Conservation (phyloP, 345 rosid genomes). For the Lagerstroemia speciosa region DNA sequence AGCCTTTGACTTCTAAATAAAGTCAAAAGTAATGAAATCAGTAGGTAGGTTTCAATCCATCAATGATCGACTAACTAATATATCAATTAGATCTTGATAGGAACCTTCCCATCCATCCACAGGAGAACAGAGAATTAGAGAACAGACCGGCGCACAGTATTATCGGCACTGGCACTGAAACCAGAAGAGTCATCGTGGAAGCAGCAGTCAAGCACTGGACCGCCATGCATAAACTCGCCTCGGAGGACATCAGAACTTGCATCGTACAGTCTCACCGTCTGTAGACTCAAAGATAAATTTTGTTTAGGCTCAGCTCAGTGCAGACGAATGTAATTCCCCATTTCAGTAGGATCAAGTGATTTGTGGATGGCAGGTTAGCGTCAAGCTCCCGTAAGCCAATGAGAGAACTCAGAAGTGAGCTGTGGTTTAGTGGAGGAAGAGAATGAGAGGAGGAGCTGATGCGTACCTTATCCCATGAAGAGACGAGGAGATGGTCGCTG, state of each 20-base stretch:
- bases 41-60: neutral
- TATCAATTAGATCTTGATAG: neutral
- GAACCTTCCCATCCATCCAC: neutral
- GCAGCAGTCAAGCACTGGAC: constrained; percentile 91
- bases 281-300: neutral
- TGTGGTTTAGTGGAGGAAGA: neutral
- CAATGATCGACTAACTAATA: neutral
- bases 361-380: too few species aligned
- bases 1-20: neutral
- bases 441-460: neutral
- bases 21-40: neutral
- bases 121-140: neutral
- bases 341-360: too few species aligned
- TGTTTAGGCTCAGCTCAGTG: neutral
- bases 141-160: constrained; percentile 57
- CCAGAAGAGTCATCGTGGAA: constrained; percentile 96
- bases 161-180: constrained; percentile 72
- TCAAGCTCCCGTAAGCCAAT: too few species aligned
- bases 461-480: constrained; percentile 93
- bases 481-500: constrained; percentile 88
- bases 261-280: constrained; percentile 78
- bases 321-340: neutral
- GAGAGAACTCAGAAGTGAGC: too few species aligned
- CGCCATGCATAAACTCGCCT: constrained; percentile 89
- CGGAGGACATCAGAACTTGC: constrained; percentile 63